These are phyloP conservation scores for Rubia yunnanensis DNA, from an alignment of 257 asterid genomes.

Conservation along the genomic window DNA sequence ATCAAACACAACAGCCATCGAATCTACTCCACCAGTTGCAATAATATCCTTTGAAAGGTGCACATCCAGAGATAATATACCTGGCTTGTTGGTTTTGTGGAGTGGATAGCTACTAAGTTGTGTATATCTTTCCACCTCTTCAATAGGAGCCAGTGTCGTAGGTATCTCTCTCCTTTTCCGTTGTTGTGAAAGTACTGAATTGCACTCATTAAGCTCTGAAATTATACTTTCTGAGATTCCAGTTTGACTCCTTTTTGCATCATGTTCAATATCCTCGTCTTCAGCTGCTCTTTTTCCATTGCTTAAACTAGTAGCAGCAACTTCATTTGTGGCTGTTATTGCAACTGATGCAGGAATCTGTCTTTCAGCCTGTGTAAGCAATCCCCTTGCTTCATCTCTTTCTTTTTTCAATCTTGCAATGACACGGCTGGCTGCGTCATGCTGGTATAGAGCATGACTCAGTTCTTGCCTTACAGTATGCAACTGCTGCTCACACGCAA, in stretches of 20 bases:
- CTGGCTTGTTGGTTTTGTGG: slow-evolving; percentile 92
- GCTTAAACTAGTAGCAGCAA: slow-evolving; percentile 42
- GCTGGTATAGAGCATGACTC: slow-evolving; percentile 98
- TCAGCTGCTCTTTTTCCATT: slow-evolving; percentile 98
- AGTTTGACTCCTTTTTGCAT: slow-evolving; percentile 65
- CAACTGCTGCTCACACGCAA: slow-evolving; percentile 86
- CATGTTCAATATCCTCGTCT: slow-evolving; percentile 64
- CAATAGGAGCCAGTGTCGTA: slow-evolving; percentile 66
- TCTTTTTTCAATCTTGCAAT: slow-evolving; percentile 96
- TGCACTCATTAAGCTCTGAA: slow-evolving; percentile 81
- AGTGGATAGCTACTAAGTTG: slow-evolving; percentile 90
- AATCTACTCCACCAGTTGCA: slow-evolving; percentile 88
- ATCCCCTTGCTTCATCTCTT: slow-evolving; percentile 87
- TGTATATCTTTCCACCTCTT: slow-evolving; percentile 75
- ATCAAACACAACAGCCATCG: slow-evolving; percentile 83
- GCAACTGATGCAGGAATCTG: slow-evolving; percentile 56
- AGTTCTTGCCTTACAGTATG: slow-evolving; percentile 97
- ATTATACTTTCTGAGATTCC: slow-evolving; percentile 76
- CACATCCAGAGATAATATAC: slow-evolving; percentile 83
- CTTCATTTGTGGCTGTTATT: slow-evolving; percentile 19
- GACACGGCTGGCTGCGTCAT: slow-evolving; percentile 99
- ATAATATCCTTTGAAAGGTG: slow-evolving; percentile 71
- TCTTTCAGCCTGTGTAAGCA: slow-evolving; percentile 81
- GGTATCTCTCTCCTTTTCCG: slow-evolving; percentile 86
- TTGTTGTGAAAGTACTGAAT: slow-evolving; percentile 75